Percentiles rank a stretch among this genome's conserved stretches.
Evolutionary conservation across 208 protist species (phyloP).

Genomic region (Trichomonas gallinae): DNA sequence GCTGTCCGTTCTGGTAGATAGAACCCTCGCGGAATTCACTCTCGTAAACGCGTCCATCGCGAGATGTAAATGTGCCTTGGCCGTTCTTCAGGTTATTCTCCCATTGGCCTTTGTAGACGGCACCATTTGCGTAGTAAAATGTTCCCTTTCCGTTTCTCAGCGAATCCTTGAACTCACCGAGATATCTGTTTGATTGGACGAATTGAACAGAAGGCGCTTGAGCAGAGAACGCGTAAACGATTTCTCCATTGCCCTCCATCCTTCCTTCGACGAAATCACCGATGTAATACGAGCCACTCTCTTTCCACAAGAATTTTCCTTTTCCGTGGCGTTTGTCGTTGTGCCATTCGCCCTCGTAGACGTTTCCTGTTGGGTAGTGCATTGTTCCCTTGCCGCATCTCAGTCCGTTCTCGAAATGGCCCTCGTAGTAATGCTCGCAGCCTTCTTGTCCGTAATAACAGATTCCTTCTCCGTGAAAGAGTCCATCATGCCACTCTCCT

Average conservation of each 20-base stretch:
- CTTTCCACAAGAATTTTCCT: slow-evolving; percentile 26
- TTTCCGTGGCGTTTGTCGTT: slow-evolving; percentile 26
- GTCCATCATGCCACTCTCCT: not conserved
- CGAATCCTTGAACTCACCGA: not conserved
- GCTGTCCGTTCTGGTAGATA: not conserved
- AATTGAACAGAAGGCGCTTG: slow-evolving; percentile 20
- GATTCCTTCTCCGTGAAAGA: slow-evolving; percentile 13
- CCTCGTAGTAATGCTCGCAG: slow-evolving; percentile 32
- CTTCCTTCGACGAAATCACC: not conserved
- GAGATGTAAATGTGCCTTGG: not conserved
- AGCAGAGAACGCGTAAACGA: slow-evolving; percentile 14
- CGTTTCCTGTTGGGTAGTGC: slow-evolving; percentile 38
- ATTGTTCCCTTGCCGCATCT: slow-evolving; percentile 36
- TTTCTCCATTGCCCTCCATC: not conserved
- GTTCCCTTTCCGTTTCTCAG: not conserved
- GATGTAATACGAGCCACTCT: slow-evolving; percentile 8
- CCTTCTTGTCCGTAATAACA: slow-evolving; percentile 5
- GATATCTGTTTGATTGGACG: slow-evolving; percentile 13
- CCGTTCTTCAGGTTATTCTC: not conserved
- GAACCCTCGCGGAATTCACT: slow-evolving; percentile 18
- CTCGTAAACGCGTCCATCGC: not conserved
- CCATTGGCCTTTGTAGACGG: slow-evolving; percentile 12
- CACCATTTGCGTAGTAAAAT: slow-evolving; percentile 18
- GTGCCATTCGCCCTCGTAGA: slow-evolving; percentile 40
- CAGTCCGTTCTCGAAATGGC: slow-evolving; percentile 30